These are phyloP conservation scores for Neocatenulostroma microsporum DNA, from an alignment of 2,329 filamentous ascomycete genomes.

Conservation along the genomic window DNA sequence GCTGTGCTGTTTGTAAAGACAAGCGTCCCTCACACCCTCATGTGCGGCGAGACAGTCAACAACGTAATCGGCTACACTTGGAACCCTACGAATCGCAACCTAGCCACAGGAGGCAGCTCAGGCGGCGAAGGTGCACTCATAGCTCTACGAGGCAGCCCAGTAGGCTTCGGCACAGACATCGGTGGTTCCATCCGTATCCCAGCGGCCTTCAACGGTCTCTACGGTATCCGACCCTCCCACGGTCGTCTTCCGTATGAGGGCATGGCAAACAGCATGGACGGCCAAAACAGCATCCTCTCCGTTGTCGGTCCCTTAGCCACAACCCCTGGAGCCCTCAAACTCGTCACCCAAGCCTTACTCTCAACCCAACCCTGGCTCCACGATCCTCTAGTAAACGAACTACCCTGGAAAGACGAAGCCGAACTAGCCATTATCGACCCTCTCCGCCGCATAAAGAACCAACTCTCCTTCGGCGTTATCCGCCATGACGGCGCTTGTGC, in stretches of 20 bases:
- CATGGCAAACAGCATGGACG: constrained; percentile 56
- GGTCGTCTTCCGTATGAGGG: constrained; percentile 50
- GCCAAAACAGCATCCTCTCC: constrained; percentile 55
- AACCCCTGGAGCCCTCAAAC: constrained; percentile 46
- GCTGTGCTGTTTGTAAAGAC: too few relatives aligned
- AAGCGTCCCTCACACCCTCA: constrained; percentile 49
- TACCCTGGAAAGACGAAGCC: constrained; percentile 54
- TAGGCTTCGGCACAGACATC: constrained; percentile 52
- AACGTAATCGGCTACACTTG: constrained; percentile 52
- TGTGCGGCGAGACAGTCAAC: constrained; percentile 54
- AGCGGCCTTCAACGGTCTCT: constrained; percentile 51
- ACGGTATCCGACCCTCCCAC: constrained; percentile 47
- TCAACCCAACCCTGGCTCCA: constrained; percentile 55
- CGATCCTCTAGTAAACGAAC: constrained; percentile 57
- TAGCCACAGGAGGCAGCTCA: constrained; percentile 51
- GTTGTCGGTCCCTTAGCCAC: constrained; percentile 57
- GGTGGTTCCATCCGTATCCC: constrained; percentile 53
- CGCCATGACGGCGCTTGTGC: constrained; percentile 44
- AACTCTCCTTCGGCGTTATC: constrained; percentile 50
- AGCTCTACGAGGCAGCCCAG: constrained; percentile 45
- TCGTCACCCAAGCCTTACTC: constrained; percentile 52
- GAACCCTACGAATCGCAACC: constrained; percentile 50
- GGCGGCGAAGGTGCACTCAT: constrained; percentile 54
- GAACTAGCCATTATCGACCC: constrained; percentile 32
- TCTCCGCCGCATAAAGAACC: constrained; percentile 16